phyloP scores from a whole-genome alignment of 75 land plant genomes.

The Larix kaempferi region DNA sequence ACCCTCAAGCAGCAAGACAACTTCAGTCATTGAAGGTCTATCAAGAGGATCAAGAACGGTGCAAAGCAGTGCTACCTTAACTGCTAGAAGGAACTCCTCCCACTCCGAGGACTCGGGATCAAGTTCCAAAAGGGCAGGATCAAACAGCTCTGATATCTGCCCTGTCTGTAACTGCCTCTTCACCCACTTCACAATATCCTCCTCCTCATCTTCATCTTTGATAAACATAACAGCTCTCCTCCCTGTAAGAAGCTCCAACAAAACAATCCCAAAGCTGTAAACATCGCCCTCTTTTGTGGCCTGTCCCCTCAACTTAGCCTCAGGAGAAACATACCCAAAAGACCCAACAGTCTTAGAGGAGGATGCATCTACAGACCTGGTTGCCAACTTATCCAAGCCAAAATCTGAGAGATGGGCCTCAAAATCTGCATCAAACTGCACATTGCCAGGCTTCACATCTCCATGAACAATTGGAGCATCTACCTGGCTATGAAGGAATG shows the following conservation, averaged over 20 bases:
- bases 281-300: constrained; percentile 73
- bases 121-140: constrained; percentile 78
- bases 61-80: constrained; percentile 93
- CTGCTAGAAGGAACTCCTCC: constrained; percentile 95
- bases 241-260: constrained; percentile 92
- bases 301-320: constrained; percentile 62
- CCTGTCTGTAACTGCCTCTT: constrained; percentile 90
- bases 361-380: constrained; percentile 40
- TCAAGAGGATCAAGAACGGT: constrained; percentile 89
- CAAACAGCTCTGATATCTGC: constrained; percentile 77
- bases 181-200: constrained; percentile 99
- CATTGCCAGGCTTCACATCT: constrained; percentile 88
- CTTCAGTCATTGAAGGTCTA: constrained; percentile 86
- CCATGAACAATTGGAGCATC: constrained; percentile 64
- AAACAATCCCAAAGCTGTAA: constrained; percentile 94
- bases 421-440: constrained; percentile 96
- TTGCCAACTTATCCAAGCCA: constrained; percentile 69
- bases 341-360: constrained; percentile 30
- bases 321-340: constrained; percentile 80
- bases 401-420: constrained; percentile 96
- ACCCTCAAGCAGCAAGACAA: constrained; percentile 98
- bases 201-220: constrained; percentile 36
- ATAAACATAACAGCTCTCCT: constrained; percentile 76
- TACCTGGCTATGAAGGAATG: constrained; percentile 78
- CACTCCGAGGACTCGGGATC: constrained; percentile 85